Percentiles rank a stretch among this genome's conserved stretches.
These are phyloP conservation scores for Termitomyces sp. DNA, from an alignment of 768 basidiomycete genomes.

Conservation along the genomic window DNA sequence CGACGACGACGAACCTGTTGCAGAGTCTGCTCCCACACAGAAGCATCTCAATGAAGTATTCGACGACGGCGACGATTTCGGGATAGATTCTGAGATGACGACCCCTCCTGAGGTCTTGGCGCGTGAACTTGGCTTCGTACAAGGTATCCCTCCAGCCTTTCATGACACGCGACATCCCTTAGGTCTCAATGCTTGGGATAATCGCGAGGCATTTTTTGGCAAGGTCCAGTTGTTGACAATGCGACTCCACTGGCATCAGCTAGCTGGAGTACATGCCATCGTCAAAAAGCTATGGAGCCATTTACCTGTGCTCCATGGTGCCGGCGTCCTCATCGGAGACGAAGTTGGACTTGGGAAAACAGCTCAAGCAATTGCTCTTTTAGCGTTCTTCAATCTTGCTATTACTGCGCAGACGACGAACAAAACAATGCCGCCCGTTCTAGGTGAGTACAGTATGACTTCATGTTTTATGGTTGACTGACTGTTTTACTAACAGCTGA, in stretches of 20 bases:
- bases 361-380: not conserved
- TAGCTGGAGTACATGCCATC: not conserved
- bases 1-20: not conserved
- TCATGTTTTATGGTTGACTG: too few relatives aligned
- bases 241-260: not conserved
- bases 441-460: not conserved
- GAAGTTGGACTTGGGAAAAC: not conserved
- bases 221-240: not conserved
- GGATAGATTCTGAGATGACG: not conserved
- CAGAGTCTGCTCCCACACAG: not conserved
- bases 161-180: not conserved
- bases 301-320: too few relatives aligned
- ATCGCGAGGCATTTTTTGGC: not conserved
- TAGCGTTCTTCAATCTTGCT: not conserved
- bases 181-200: not conserved
- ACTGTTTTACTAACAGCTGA: not conserved
- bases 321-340: not conserved
- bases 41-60: not conserved
- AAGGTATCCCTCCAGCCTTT: not conserved
- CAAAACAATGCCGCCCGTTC: not conserved
- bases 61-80: not conserved
- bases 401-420: not conserved
- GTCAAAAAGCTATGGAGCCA: not conserved
- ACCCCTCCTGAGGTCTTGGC: not conserved
- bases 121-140: not conserved